phyloP scores from a whole-genome alignment of 2,329 filamentous ascomycete species.

The Neonectria neomacrospora region DNA sequence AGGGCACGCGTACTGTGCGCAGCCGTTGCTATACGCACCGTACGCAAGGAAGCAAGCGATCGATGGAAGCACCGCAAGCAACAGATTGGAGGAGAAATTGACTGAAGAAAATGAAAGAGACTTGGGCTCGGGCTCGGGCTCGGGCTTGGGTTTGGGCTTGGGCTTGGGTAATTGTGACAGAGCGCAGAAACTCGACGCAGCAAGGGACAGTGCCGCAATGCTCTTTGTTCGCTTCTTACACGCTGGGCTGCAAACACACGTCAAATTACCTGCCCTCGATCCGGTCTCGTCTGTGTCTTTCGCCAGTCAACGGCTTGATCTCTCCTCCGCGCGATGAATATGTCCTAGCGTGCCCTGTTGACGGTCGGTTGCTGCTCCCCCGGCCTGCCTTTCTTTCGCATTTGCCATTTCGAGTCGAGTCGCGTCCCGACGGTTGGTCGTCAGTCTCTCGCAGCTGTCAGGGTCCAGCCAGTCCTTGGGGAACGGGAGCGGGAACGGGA shows the following conservation, averaged over 20 bases:
- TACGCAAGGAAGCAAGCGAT: conserved; percentile 1
- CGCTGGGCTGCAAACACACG: conserved; percentile 12
- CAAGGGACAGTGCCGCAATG: conserved; percentile 9
- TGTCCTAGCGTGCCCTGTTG: conserved; percentile 3
- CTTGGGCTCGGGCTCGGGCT: not conserved
- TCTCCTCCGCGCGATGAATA: conserved; percentile 10
- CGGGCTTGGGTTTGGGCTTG: no score
- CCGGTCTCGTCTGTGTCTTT: conserved; percentile 17
- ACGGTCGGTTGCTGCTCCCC: conserved; percentile 24
- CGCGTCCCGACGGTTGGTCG: conserved; percentile 36
- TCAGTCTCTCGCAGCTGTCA: conserved; percentile 33
- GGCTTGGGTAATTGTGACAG: not conserved
- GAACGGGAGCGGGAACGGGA: conserved; percentile 37
- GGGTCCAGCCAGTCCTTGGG: conserved; percentile 31
- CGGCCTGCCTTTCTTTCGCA: conserved; percentile 30
- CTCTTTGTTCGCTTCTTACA: conserved; percentile 19
- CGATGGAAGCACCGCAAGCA: conserved; percentile 19
- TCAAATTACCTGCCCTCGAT: conserved; percentile 3
- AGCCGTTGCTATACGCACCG: conserved; percentile 17
- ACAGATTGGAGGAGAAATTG: conserved; percentile 8
- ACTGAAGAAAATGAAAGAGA: conserved; percentile 2
- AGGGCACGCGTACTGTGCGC: not conserved
- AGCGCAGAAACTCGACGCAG: conserved; percentile 4
- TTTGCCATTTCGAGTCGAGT: conserved; percentile 39
- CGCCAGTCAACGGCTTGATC: conserved; percentile 9